Percentiles rank a stretch among this genome's conserved stretches.
Conservation (phyloP, 371 early-diverging fungal genomes). For the Sporodiniella umbellata region DNA sequence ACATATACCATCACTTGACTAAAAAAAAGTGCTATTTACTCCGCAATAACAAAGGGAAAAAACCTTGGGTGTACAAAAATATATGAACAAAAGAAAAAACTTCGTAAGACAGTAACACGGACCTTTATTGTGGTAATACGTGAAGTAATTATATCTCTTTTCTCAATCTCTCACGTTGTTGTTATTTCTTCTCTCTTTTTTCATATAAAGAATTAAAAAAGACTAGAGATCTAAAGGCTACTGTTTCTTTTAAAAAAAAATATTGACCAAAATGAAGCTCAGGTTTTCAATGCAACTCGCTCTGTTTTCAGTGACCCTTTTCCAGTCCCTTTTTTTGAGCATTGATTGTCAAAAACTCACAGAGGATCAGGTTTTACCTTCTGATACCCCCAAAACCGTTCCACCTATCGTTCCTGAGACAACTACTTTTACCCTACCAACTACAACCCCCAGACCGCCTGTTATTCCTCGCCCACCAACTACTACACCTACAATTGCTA, state of each 20-base stretch:
- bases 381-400: no score
- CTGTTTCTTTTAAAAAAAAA: no score
- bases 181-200: not conserved
- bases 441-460: not conserved
- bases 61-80: no score
- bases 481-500: not conserved
- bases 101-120: not conserved
- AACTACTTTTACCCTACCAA: not conserved
- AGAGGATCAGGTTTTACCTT: not conserved
- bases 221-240: no score
- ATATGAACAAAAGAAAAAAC: no score
- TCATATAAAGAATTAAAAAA: no score
- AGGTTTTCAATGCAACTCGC: no score
- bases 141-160: conserved; percentile 1
- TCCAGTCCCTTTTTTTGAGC: not conserved
- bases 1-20: no score
- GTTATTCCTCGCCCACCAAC: not conserved
- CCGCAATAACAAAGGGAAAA: no score
- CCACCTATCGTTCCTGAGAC: no score
- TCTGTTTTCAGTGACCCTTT: not conserved
- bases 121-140: conserved; percentile 16
- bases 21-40: no score
- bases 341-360: conserved; percentile 1
- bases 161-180: not conserved
- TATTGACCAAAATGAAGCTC: no score